Percentiles rank a stretch among this genome's conserved stretches.
phyloP scores from a whole-genome alignment of 2,329 filamentous ascomycete species.

The Calycina herbarum region DNA sequence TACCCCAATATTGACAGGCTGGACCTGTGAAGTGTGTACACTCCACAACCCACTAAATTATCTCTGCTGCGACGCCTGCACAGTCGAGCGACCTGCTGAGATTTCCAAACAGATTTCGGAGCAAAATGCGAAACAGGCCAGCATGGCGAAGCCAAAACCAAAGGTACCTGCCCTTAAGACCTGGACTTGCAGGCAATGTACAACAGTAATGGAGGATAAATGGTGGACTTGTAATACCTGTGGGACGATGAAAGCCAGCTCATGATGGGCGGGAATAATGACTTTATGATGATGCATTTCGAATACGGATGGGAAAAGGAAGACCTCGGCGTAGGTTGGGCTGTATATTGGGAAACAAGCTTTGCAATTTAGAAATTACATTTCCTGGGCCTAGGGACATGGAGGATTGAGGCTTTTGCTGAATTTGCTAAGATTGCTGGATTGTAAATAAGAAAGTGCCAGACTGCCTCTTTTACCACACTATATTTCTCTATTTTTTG shows the following conservation, averaged over 20 bases:
- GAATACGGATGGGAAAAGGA: neutral
- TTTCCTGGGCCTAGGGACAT: too few relatives aligned
- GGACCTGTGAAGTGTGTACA: slow-evolving; percentile 58
- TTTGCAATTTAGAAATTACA: too few relatives aligned
- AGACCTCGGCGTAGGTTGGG: neutral
- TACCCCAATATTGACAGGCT: slow-evolving; percentile 44
- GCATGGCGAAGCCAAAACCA: neutral
- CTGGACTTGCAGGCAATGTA: slow-evolving; percentile 56
- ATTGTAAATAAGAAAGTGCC: too few relatives aligned
- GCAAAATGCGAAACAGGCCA: neutral
- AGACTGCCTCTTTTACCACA: too few relatives aligned
- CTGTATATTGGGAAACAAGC: neutral
- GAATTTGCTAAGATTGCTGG: too few relatives aligned
- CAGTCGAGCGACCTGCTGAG: slow-evolving; percentile 43
- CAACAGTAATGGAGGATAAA: slow-evolving; percentile 50
- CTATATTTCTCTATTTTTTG: too few relatives aligned
- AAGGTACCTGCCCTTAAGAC: slow-evolving; percentile 14
- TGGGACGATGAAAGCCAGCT: slow-evolving; percentile 54
- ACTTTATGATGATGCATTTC: slow-evolving; percentile 14
- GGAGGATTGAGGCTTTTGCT: too few relatives aligned
- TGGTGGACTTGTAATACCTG: slow-evolving; percentile 60
- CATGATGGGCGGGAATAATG: slow-evolving; percentile 30
- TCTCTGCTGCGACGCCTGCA: slow-evolving; percentile 59
- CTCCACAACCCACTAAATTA: slow-evolving; percentile 53
- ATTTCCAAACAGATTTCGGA: slow-evolving; percentile 30